Percentiles rank a stretch among this genome's conserved stretches.
Conservation (phyloP, 2,329 filamentous ascomycete genomes). For the Epichloe glyceriae region DNA sequence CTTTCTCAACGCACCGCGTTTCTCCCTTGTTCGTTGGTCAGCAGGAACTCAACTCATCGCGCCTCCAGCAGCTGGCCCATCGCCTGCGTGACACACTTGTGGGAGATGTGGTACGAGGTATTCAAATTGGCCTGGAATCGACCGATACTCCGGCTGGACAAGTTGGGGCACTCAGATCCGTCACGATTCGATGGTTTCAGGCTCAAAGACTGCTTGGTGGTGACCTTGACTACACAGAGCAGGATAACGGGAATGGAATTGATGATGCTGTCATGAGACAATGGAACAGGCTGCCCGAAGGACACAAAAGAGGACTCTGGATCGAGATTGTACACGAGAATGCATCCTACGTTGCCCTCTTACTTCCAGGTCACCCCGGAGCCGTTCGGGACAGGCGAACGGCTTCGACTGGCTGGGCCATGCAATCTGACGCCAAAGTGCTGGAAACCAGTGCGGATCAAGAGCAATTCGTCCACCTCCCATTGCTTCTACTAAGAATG, state of each 20-base stretch:
- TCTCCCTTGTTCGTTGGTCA: conserved; percentile 39
- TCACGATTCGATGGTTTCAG: conserved; percentile 35
- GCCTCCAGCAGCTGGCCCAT: conserved; percentile 31
- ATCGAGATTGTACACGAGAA: conserved; percentile 41
- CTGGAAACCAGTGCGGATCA: conserved; percentile 5
- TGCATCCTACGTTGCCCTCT: conserved; percentile 34
- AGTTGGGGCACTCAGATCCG: conserved; percentile 30
- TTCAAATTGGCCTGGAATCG: conserved; percentile 37
- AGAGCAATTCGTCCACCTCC: conserved; percentile 31
- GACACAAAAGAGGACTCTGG: conserved; percentile 23
- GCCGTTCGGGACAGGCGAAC: conserved; percentile 6
- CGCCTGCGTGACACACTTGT: conserved; percentile 41
- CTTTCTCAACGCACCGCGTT: conserved; percentile 42
- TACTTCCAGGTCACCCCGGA: conserved; percentile 28
- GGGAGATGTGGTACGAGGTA: conserved; percentile 46
- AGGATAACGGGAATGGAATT: conserved; percentile 8
- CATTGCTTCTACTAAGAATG: conserved; percentile 42
- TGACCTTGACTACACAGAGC: conserved; percentile 9
- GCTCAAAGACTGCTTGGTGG: conserved; percentile 19
- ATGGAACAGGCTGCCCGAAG: conserved; percentile 10
- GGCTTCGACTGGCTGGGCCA: conserved; percentile 9
- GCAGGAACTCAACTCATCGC: conserved; percentile 22
- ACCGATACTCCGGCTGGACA: conserved; percentile 27
- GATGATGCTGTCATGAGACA: conserved; percentile 7
- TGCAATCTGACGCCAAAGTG: conserved; percentile 9